phyloP scores from a whole-genome alignment of 768 basidiomycete genomes.

The Rubroboletus satanas region DNA sequence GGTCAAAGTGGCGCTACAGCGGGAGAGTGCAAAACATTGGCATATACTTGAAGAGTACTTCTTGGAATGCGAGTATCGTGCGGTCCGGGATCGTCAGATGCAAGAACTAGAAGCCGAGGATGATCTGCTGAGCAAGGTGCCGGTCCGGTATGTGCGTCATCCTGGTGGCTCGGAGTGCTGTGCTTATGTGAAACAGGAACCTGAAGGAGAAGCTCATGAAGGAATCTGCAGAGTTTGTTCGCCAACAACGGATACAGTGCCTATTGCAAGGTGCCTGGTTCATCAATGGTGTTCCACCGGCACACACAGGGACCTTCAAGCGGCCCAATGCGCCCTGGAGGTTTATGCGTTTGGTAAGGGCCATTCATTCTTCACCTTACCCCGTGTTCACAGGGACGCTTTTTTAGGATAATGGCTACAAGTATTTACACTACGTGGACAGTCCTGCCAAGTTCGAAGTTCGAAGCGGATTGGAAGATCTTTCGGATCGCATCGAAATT shows the following conservation, averaged over 20 bases:
- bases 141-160: constrained; percentile 61
- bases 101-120: constrained; percentile 86
- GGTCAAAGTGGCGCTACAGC: constrained; percentile 69
- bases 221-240: constrained; percentile 87
- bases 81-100: constrained; percentile 86
- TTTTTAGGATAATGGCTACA: constrained; percentile 69
- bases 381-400: not conserved
- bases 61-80: constrained; percentile 76
- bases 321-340: constrained; percentile 72
- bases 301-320: constrained; percentile 41
- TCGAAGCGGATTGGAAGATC: constrained; percentile 78
- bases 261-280: constrained; percentile 91
- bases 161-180: not conserved
- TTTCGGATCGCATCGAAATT: constrained; percentile 83
- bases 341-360: constrained; percentile 76
- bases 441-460: constrained; percentile 76
- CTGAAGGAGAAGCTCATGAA: constrained; percentile 81
- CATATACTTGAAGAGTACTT: constrained; percentile 81
- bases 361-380: not conserved
- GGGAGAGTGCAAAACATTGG: constrained; percentile 75
- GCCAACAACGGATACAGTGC: constrained; percentile 85
- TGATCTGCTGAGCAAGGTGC: constrained; percentile 79
- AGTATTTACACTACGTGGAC: constrained; percentile 84
- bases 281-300: constrained; percentile 65
- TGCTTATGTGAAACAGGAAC: constrained; percentile 48